Percentiles rank a stretch among this genome's conserved stretches.
These are phyloP conservation scores for Plasmodium fragile DNA, from an alignment of 169 alveolate genomes.

Conservation along the genomic window DNA sequence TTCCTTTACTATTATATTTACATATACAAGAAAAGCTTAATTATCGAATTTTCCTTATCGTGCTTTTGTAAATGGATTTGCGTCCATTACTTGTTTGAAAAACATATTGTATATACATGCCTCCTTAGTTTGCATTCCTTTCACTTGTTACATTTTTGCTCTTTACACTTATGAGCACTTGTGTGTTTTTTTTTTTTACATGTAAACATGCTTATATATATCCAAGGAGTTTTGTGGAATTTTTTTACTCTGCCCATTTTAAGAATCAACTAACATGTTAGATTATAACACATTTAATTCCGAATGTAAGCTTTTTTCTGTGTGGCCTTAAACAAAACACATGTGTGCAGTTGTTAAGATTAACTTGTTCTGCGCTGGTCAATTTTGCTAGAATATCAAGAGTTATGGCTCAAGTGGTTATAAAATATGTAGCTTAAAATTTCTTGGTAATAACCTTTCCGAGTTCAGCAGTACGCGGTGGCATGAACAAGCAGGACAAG, in stretches of 20 bases:
- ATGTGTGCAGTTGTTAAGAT: not conserved
- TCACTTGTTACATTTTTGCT: not conserved
- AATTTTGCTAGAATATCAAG: not conserved
- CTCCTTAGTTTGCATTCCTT: not conserved
- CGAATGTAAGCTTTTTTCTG: conserved; percentile 5
- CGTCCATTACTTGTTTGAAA: not conserved
- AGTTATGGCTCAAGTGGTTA: not conserved
- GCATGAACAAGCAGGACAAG: not conserved
- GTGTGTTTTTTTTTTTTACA: not conserved
- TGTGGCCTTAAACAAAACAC: not conserved
- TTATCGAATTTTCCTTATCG: not conserved
- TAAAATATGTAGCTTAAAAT: not conserved
- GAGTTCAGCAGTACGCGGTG: not conserved
- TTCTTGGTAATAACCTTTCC: not conserved
- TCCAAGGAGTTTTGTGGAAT: not conserved
- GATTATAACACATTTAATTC: not conserved
- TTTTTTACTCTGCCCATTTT: not conserved
- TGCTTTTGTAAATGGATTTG: not conserved
- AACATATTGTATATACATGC: not conserved
- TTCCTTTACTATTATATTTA: conserved; percentile 1
- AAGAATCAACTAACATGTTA: conserved; percentile 14
- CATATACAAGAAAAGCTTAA: not conserved
- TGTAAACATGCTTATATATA: conserved; percentile 1
- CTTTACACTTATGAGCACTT: not conserved
- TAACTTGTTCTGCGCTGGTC: not conserved